These are phyloP conservation scores for Cladosporium sp. DNA, from an alignment of 2,329 filamentous ascomycete genomes.

Conservation along the genomic window DNA sequence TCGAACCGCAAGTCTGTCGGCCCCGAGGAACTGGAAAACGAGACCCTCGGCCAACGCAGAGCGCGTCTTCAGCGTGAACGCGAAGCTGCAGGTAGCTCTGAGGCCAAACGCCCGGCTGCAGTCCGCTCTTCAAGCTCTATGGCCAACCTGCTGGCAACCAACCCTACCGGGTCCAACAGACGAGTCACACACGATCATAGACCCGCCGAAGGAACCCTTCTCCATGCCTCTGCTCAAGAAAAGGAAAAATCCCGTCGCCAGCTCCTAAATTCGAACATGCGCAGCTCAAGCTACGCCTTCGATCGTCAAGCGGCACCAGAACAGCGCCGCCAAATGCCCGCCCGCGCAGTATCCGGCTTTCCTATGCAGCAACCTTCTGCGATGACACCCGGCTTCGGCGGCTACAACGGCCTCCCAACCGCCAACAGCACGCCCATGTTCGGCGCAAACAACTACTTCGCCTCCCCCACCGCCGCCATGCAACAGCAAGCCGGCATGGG, in stretches of 20 bases:
- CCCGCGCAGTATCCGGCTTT: constrained; percentile 2
- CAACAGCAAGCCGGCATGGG: not conserved
- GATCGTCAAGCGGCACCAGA: constrained; percentile 31
- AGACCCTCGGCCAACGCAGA: constrained; percentile 72
- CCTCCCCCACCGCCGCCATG: constrained; percentile 22
- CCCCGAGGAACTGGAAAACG: constrained; percentile 52
- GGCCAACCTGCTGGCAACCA: constrained; percentile 54
- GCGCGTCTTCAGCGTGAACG: constrained; percentile 67
- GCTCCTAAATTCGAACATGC: constrained; percentile 29
- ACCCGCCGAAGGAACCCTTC: constrained; percentile 32
- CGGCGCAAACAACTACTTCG: constrained; percentile 19
- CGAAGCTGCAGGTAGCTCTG: constrained; percentile 31
- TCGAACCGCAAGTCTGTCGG: not conserved
- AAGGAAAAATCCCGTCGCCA: constrained; percentile 33
- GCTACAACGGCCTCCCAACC: constrained; percentile 14
- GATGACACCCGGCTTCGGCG: constrained; percentile 12
- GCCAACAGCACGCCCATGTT: constrained; percentile 17
- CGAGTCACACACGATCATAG: constrained; percentile 14
- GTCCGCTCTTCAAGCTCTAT: constrained; percentile 47
- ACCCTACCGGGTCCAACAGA: constrained; percentile 21
- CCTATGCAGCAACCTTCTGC: constrained; percentile 13
- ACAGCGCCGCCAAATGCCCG: constrained; percentile 14
- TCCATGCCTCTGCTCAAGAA: constrained; percentile 27
- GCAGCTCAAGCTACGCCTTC: constrained; percentile 23
- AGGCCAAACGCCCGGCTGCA: constrained; percentile 43